These are phyloP conservation scores for Uronychia setigera DNA, from an alignment of 73 alveolate species.

Conservation along the genomic window DNA sequence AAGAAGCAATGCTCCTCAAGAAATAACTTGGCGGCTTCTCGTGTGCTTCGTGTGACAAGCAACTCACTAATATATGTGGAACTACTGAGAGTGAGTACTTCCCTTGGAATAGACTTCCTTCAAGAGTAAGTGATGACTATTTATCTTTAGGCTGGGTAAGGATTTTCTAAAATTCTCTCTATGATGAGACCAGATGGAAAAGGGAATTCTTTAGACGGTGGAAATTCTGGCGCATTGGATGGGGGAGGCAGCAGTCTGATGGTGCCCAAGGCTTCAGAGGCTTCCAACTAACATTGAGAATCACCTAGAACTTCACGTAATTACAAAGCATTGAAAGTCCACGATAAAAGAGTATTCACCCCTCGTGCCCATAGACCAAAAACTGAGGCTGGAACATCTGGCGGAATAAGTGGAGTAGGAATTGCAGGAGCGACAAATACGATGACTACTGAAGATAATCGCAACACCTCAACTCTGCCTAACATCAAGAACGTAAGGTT, in stretches of 20 bases:
- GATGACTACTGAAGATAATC: background rate
- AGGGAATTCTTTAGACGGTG: background rate
- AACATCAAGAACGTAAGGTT: background rate
- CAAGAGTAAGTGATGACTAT: conserved; percentile 73
- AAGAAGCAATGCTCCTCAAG: conserved; percentile 79
- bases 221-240: background rate
- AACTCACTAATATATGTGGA: conserved; percentile 74
- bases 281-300: background rate
- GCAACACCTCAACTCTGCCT: background rate
- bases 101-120: conserved; percentile 88
- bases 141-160: conserved; percentile 46
- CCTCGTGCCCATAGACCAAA: background rate
- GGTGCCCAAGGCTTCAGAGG: conserved; percentile 1
- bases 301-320: too few relatives aligned
- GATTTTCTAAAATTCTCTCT: conserved; percentile 56
- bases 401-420: background rate
- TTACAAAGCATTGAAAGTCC: too few relatives aligned
- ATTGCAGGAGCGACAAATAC: background rate
- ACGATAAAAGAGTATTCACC: background rate
- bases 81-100: conserved; percentile 62
- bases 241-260: too few relatives aligned
- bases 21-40: conserved; percentile 83
- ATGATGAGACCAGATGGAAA: conserved; percentile 44
- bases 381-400: background rate
- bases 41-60: conserved; percentile 89